phyloP scores from a whole-genome alignment of 2,329 filamentous ascomycete genomes.

The Rhinocladiella similis region DNA sequence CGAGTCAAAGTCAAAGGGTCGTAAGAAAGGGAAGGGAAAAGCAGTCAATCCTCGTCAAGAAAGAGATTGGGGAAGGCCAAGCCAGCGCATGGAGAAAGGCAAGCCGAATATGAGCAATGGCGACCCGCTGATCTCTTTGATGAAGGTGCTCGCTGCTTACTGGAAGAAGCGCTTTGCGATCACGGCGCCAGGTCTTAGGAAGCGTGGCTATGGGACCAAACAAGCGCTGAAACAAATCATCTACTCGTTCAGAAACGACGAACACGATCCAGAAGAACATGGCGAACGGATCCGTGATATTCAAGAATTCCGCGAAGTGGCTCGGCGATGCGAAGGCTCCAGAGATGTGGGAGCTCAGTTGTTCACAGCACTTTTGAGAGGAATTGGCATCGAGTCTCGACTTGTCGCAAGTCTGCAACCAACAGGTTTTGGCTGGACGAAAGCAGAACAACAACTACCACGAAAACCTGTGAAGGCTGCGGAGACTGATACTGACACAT shows the following conservation, averaged over 20 bases:
- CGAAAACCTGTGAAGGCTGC: constrained; percentile 12
- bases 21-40: constrained; percentile 39
- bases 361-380: constrained; percentile 81
- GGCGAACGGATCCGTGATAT: constrained; percentile 73
- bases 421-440: constrained; percentile 87
- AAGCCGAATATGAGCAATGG: constrained; percentile 76
- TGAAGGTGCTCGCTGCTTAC: constrained; percentile 76
- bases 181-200: constrained; percentile 78
- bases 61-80: constrained; percentile 71
- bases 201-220: constrained; percentile 83
- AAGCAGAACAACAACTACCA: constrained; percentile 64
- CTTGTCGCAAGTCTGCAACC: constrained; percentile 85
- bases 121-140: constrained; percentile 74
- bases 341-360: constrained; percentile 85
- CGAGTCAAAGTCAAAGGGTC: constrained; percentile 38
- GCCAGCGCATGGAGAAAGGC: constrained; percentile 68
- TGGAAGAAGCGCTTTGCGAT: constrained; percentile 85
- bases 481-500: constrained; percentile 12
- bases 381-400: constrained; percentile 76
- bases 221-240: constrained; percentile 72
- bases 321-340: constrained; percentile 73
- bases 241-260: constrained; percentile 65
- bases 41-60: constrained; percentile 41
- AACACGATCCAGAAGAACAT: constrained; percentile 63
- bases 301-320: constrained; percentile 67